Evolutionary conservation across 768 basidiomycete species (phyloP).

Genomic region (Boletus eberwhitei): DNA sequence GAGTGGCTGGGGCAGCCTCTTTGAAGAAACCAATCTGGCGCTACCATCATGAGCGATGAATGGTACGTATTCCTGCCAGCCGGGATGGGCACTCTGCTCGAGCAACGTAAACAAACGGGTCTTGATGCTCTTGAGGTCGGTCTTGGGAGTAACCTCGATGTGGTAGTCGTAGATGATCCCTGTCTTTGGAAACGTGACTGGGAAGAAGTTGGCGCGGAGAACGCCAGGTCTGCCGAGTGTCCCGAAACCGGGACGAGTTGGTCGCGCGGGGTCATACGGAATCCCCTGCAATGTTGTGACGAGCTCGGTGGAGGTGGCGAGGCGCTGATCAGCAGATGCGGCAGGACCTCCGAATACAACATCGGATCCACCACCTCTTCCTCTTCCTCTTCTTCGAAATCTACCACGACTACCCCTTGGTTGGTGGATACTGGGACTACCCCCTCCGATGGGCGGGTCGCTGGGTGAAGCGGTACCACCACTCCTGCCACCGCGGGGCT

Average conservation of each 20-base stretch:
- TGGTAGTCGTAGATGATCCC: constrained; percentile 45
- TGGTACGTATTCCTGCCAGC: constrained; percentile 36
- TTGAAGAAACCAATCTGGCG: constrained; percentile 39
- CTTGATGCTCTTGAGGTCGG: constrained; percentile 36
- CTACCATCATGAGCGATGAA: constrained; percentile 41
- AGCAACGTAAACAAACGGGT: constrained; percentile 42
- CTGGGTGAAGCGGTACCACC: not conserved
- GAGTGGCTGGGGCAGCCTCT: constrained; percentile 37
- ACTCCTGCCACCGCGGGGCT: not conserved
- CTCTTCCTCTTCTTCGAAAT: constrained; percentile 18
- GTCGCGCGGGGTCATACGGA: constrained; percentile 34
- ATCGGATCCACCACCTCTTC: constrained; percentile 25
- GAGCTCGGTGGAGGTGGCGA: constrained; percentile 27
- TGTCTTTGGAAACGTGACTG: constrained; percentile 38
- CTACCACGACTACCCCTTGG: constrained; percentile 5
- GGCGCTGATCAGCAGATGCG: constrained; percentile 34
- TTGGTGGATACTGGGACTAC: not conserved
- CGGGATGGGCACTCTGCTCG: constrained; percentile 34
- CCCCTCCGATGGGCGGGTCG: not conserved
- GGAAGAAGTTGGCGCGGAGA: constrained; percentile 51
- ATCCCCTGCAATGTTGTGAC: constrained; percentile 29
- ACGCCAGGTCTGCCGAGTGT: constrained; percentile 37
- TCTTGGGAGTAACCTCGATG: constrained; percentile 35
- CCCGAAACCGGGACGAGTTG: constrained; percentile 47
- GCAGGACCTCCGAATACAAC: constrained; percentile 29